Base-by-base conservation (phyloP, 305 asterid species). In the Euphrasia arctica region DNA sequence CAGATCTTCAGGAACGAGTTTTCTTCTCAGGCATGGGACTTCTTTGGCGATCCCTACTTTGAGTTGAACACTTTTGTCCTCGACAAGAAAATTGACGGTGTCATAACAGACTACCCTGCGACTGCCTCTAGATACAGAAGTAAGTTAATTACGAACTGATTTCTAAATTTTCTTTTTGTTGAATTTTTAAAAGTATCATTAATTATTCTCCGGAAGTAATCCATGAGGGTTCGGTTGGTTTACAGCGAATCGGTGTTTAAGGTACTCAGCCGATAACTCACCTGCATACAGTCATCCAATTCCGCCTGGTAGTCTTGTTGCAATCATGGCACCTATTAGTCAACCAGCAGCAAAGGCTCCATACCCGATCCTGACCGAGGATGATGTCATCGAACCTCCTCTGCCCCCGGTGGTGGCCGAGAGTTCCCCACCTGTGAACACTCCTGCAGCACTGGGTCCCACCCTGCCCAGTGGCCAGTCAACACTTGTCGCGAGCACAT, bases 1-100 rank as follows among this genome's bases (percentile, higher is more conserved):
- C 82, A 62, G 67, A 12, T 42, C 22, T 86, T 93, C 72, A 64
- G 52, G 49, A 93, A 90, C 47, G 99, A 93, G 87, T 93, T 79
- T 69, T 49, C 72, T 5, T 83, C 99, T 75, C 96, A 90, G 68
- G 71, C 99, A 52, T 88, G 96, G 92, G 99, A 93, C 69, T 86
- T 75, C 81, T 84, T 78, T 67, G 75, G 87, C 36, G 97, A 93
- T 66, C 72, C 99, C 27, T 80, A 80, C 32, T 66, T 81, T 31
- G 96, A 93, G 86, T 50, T 86, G 10, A 86, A 86, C 82, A 59
- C 82, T 0, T 70, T 66, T 34, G 61, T 71, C 28, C 32, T 49
- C 0, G 56, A 10, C 39, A 65, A 73, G 71, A 78, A 77, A 12
- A 65, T 86, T 60, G 15, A 78, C 29, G 99, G 96, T 57, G 75